Conservation (phyloP, 1,284 basidiomycete genomes). For the Phellopilus nigrolimitatus region DNA sequence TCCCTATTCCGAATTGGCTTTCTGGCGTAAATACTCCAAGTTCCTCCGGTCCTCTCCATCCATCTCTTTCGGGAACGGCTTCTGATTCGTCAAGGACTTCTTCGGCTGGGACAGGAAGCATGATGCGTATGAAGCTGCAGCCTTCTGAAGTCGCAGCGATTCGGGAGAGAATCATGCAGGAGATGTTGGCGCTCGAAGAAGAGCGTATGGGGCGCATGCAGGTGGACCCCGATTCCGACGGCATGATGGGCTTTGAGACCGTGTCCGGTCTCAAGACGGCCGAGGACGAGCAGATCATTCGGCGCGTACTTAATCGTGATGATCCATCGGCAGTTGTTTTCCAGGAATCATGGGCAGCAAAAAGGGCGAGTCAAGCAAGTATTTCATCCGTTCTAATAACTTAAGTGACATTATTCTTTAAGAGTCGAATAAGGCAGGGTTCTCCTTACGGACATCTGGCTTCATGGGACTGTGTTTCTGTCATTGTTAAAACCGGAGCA, state of each 20-base stretch:
- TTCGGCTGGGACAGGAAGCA: slow-evolving; percentile 24
- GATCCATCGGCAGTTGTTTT: slow-evolving; percentile 95
- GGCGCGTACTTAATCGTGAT: slow-evolving; percentile 91
- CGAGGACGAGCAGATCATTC: slow-evolving; percentile 90
- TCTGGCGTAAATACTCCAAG: slow-evolving; percentile 11
- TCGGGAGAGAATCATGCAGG: slow-evolving; percentile 94
- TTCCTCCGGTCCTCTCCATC: slow-evolving; percentile 28
- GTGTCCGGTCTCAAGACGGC: slow-evolving; percentile 52
- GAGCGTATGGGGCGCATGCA: slow-evolving; percentile 96
- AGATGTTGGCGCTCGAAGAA: slow-evolving; percentile 97
- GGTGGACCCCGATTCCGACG: slow-evolving; percentile 54
- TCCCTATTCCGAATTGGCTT: slow-evolving; percentile 18
- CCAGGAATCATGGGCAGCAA: slow-evolving; percentile 91
- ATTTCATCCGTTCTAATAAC: slow-evolving; percentile 1
- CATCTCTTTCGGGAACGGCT: slow-evolving; percentile 28
- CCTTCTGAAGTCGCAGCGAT: slow-evolving; percentile 85
- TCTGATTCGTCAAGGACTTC: slow-evolving; percentile 24
- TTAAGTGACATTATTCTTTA: slow-evolving; percentile 17
- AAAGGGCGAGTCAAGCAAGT: slow-evolving; percentile 59
- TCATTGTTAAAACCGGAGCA: slow-evolving; percentile 98
- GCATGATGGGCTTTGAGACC: slow-evolving; percentile 48
- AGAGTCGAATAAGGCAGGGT: slow-evolving; percentile 85
- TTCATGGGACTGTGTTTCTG: slow-evolving; percentile 85
- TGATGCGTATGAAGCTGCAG: slow-evolving; percentile 62
- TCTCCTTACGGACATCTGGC: slow-evolving; percentile 96